Percentiles rank a stretch among this genome's conserved stretches.
Conservation (phyloP, 2,329 filamentous ascomycete genomes). For the Trichoderma gracile region DNA sequence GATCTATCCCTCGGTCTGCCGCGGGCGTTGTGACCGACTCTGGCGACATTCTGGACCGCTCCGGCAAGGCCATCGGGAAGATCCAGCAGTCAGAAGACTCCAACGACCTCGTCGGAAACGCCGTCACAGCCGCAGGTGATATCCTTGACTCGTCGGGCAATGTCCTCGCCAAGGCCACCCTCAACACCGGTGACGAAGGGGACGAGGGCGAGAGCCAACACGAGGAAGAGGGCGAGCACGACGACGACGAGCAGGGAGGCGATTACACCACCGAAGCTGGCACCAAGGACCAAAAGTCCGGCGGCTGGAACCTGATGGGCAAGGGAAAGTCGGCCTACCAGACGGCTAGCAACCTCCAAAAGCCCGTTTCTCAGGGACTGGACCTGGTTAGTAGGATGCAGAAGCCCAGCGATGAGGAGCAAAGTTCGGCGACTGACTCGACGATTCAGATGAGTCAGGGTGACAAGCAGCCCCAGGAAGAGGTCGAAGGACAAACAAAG, state of each 20-base stretch:
- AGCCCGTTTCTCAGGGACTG: slow-evolving; percentile 32
- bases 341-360: slow-evolving; percentile 22
- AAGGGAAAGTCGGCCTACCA: slow-evolving; percentile 35
- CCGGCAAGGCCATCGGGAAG: slow-evolving; percentile 47
- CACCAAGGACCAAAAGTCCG: slow-evolving; percentile 36
- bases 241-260: slow-evolving; percentile 40
- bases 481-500: background rate
- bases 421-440: slow-evolving; percentile 3
- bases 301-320: slow-evolving; percentile 35
- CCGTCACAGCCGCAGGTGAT: slow-evolving; percentile 41
- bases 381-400: slow-evolving; percentile 29
- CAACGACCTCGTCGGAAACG: slow-evolving; percentile 45
- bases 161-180: slow-evolving; percentile 44
- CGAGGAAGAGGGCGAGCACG: slow-evolving; percentile 36
- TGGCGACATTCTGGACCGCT: slow-evolving; percentile 48
- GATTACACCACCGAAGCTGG: slow-evolving; percentile 44
- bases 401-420: slow-evolving; percentile 8
- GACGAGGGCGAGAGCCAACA: slow-evolving; percentile 26
- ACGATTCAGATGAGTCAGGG: slow-evolving; percentile 1
- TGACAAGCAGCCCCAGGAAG: slow-evolving; percentile 5
- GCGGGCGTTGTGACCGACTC: slow-evolving; percentile 47
- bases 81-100: slow-evolving; percentile 44
- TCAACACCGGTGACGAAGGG: slow-evolving; percentile 30
- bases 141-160: slow-evolving; percentile 43
- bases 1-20: slow-evolving; percentile 41